A percentile compares a stretch with the other conserved stretches of the same genome.
phyloP scores from a whole-genome alignment of 371 early-diverging fungal genomes.

The Mucor circinelloides region DNA sequence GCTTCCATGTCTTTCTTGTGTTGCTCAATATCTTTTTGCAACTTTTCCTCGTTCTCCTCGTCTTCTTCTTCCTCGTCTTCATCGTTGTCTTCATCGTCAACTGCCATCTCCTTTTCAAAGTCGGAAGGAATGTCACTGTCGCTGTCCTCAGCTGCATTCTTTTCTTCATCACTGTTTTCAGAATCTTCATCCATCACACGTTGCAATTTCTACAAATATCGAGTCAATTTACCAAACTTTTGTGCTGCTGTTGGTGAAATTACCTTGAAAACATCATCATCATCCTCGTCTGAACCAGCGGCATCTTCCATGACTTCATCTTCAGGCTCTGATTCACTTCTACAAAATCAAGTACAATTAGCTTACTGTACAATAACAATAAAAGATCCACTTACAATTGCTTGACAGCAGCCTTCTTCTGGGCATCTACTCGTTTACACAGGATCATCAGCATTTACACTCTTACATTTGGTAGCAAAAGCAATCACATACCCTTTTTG shows the following conservation, averaged over 20 bases:
- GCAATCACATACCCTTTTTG: neutral
- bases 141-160: neutral
- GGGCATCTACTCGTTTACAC: neutral
- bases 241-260: neutral
- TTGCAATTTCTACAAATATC: conserved; percentile 13
- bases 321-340: conserved; percentile 5
- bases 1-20: conserved; percentile 77
- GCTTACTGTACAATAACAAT: neutral
- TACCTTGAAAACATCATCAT: conserved; percentile 14
- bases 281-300: conserved; percentile 3
- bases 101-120: conserved; percentile 24
- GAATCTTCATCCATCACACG: conserved; percentile 41
- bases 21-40: conserved; percentile 56
- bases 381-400: conserved; percentile 6
- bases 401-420: neutral
- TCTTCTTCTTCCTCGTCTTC: conserved; percentile 49
- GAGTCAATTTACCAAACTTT: no score
- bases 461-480: neutral
- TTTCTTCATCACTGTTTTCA: conserved; percentile 14
- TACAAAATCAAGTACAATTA: neutral
- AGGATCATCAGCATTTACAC: neutral
- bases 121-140: conserved; percentile 22
- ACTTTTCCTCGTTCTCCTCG: conserved; percentile 39
- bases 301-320: conserved; percentile 16
- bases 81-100: conserved; percentile 37